Conservation (phyloP, 192 early-diverging fungal genomes). For the Podila epigama region DNA sequence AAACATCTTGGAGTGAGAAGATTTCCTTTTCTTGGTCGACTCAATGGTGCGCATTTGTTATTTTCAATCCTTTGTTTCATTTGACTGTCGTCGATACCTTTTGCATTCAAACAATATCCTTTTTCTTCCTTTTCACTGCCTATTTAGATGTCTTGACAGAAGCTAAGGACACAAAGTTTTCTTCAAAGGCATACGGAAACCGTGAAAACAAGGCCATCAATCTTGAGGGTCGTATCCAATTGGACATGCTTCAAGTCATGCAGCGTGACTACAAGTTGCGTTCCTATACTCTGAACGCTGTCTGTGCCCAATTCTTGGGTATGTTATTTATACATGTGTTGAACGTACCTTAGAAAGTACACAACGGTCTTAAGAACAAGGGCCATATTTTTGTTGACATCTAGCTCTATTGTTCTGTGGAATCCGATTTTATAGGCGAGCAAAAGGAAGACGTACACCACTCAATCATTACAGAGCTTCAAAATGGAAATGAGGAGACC, state of each 20-base stretch:
- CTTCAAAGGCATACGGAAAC: slow-evolving; percentile 93
- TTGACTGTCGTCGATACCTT: too few relatives aligned
- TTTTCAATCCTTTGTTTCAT: too few relatives aligned
- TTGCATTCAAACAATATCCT: too few relatives aligned
- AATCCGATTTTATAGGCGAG: slow-evolving; percentile 83
- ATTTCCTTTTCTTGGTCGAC: slow-evolving; percentile 88
- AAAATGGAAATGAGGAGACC: slow-evolving; percentile 95
- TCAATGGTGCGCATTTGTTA: slow-evolving; percentile 50
- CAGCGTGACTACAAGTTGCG: slow-evolving; percentile 96
- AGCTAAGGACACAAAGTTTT: slow-evolving; percentile 84
- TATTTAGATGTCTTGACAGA: slow-evolving; percentile 62
- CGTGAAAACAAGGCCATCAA: slow-evolving; percentile 90
- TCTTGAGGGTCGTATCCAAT: slow-evolving; percentile 90
- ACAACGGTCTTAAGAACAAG: not conserved
- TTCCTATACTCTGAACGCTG: slow-evolving; percentile 95
- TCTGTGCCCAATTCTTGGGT: slow-evolving; percentile 93
- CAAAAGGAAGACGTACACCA: slow-evolving; percentile 99
- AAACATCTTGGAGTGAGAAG: slow-evolving; percentile 71
- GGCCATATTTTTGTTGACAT: too few relatives aligned
- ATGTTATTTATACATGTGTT: too few relatives aligned
- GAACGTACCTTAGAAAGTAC: too few relatives aligned
- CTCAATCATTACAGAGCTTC: slow-evolving; percentile 97
- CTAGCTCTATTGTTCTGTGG: too few relatives aligned
- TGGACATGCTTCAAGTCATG: slow-evolving; percentile 94
- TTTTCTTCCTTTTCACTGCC: not conserved